A percentile compares a stretch with the other conserved stretches of the same genome.
Conservation (phyloP, 2,329 filamentous ascomycete species). For the Tolypocladium endophyticum region DNA sequence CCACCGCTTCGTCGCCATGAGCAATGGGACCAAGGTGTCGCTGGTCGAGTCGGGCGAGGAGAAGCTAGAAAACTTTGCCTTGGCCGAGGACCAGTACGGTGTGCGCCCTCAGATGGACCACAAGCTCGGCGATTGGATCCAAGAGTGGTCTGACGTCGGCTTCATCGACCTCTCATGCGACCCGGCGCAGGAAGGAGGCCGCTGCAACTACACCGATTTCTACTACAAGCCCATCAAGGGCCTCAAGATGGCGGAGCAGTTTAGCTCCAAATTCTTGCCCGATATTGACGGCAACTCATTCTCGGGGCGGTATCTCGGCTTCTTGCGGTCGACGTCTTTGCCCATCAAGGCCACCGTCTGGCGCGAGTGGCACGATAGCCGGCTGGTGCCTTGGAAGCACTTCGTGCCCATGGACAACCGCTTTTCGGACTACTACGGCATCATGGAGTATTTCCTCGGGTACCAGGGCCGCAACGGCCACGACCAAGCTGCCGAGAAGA, state of each 20-base stretch:
- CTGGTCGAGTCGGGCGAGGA: slow-evolving; percentile 33
- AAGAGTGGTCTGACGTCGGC: slow-evolving; percentile 35
- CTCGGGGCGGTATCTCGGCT: slow-evolving; percentile 57
- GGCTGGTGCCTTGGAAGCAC: slow-evolving; percentile 67
- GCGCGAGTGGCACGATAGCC: slow-evolving; percentile 69
- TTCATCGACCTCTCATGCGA: slow-evolving; percentile 46
- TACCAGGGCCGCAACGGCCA: slow-evolving; percentile 35
- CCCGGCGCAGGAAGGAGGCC: slow-evolving; percentile 21
- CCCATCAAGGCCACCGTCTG: slow-evolving; percentile 72
- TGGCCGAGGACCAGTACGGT: slow-evolving; percentile 37
- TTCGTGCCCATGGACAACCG: slow-evolving; percentile 72
- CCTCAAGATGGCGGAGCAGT: slow-evolving; percentile 40
- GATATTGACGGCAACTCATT: slow-evolving; percentile 71
- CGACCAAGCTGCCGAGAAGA: slow-evolving; percentile 50
- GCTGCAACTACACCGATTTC: slow-evolving; percentile 37
- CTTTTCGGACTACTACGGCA: slow-evolving; percentile 60
- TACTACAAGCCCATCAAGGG: slow-evolving; percentile 30
- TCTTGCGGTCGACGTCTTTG: slow-evolving; percentile 57
- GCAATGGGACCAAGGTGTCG: slow-evolving; percentile 51
- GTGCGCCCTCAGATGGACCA: slow-evolving; percentile 33
- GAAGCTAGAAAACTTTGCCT: slow-evolving; percentile 39
- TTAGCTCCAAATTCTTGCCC: slow-evolving; percentile 56
- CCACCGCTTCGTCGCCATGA: slow-evolving; percentile 65
- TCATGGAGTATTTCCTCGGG: slow-evolving; percentile 65
- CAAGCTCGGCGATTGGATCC: slow-evolving; percentile 38